Base-by-base conservation (phyloP, 2,329 filamentous ascomycete genomes). In the Trichocomaceae sp. region DNA sequence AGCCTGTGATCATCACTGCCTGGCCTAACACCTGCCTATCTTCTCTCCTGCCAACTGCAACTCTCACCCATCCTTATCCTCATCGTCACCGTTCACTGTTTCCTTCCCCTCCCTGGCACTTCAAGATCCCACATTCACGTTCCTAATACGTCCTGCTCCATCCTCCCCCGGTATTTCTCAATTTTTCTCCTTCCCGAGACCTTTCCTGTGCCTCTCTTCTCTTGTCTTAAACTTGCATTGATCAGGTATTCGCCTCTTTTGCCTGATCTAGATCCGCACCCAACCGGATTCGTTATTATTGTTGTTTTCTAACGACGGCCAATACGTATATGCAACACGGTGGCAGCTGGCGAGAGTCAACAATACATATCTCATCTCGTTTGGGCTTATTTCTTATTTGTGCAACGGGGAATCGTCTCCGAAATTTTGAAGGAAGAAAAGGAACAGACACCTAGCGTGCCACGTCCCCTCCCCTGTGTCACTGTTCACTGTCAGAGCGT, bases 1-100 rank as follows among this genome's bases (percentile, higher is more conserved):
- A 19, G 20, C 39, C 20, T 52, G 20, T 15, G 42, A 52, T 52
- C 42, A 52, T 52, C 42, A 46, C 45, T 41, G 29, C 41, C 39
- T 45, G 17, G 2, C 42, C n/a, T n/a, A n/a, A n/a, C n/a, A n/a
- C n/a, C n/a, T n/a, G n/a, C n/a, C n/a, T n/a, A n/a, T n/a, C n/a
- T n/a, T 19, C 5, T 26, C 47, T 33, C 17, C 17, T 35, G 50
- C 50, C 42, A 52, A 37, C 41, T 45, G n/a, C n/a, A n/a, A n/a
- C 41, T 10, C 26, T 8, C 26, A 29, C 10, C 26, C 23, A 26
- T 7, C 23, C 3, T 26, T 7, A 26, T 26, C 23, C 3, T 26
- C 23, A 26, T 26, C 23, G 3, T 3, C 23, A 26, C 3, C 23
- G 10, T 29, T 29, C 26, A 10, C 9, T 39, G 7, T 17, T 39